These are phyloP conservation scores for Pseudocercospora macadamiae DNA, from an alignment of 2,329 filamentous ascomycete genomes.

Conservation along the genomic window DNA sequence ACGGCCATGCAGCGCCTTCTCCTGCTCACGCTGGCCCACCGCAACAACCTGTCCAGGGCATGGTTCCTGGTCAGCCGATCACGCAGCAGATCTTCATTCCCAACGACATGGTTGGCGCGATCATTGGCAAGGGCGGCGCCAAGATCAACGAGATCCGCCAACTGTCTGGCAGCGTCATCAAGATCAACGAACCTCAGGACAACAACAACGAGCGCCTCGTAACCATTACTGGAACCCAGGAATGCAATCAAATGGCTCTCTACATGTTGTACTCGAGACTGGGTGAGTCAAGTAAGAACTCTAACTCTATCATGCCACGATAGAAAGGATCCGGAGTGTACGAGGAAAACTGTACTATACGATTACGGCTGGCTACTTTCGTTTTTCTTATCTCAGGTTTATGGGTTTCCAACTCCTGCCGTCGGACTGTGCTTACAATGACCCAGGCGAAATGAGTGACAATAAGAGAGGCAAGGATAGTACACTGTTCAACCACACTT, in stretches of 20 bases:
- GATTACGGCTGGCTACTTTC: conserved; percentile 3
- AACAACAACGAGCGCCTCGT: conserved; percentile 98
- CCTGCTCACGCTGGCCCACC: conserved; percentile 67
- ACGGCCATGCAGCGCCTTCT: conserved; percentile 56
- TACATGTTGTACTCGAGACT: conserved; percentile 99
- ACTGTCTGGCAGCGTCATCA: conserved; percentile 96
- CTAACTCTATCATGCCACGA: conserved; percentile 44
- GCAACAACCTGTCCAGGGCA: conserved; percentile 70
- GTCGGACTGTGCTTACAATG: conserved; percentile 1
- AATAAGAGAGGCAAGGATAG: neutral
- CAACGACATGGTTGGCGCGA: conserved; percentile 99
- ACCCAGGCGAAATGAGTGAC: conserved; percentile 4
- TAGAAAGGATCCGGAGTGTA: conserved; percentile 22
- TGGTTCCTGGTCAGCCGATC: conserved; percentile 78
- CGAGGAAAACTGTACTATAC: conserved; percentile 1
- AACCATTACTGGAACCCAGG: conserved; percentile 94
- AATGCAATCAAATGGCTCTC: conserved; percentile 99
- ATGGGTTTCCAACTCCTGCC: neutral
- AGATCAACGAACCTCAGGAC: conserved; percentile 99
- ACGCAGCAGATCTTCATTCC: conserved; percentile 99
- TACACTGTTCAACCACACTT: neutral
- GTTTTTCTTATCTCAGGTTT: neutral
- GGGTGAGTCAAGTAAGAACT: conserved; percentile 62
- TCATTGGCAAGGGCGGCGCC: conserved; percentile 96
- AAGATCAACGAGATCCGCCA: conserved; percentile 99